phyloP scores from a whole-genome alignment of 1,139 yeast species.

The Yamadazyma diddensiae region DNA sequence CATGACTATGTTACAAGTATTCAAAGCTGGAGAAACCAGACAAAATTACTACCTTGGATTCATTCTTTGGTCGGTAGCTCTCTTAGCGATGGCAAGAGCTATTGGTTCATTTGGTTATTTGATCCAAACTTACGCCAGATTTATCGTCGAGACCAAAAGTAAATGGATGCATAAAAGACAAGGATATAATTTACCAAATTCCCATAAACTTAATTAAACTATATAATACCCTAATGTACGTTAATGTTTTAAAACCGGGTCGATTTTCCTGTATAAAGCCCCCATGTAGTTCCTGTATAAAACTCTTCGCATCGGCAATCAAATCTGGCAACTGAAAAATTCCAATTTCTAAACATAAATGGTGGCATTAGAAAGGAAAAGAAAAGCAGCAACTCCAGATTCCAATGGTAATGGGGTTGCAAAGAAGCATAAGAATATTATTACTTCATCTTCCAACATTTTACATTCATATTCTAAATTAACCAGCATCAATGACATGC shows the following conservation, averaged over 20 bases:
- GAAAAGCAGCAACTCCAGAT: conserved; percentile 20
- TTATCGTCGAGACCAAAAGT: conserved; percentile 39
- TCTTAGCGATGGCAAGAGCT: conserved; percentile 75
- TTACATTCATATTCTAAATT: conserved; percentile 49
- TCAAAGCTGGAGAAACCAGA: conserved; percentile 55
- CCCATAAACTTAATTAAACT: conserved; percentile 30
- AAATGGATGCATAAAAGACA: conserved; percentile 42
- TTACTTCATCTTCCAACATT: conserved; percentile 38
- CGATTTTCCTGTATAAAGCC: too few species aligned
- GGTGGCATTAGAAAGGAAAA: conserved; percentile 47
- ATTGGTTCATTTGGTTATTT: conserved; percentile 72
- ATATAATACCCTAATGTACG: conserved; percentile 3
- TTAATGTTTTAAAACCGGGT: not conserved
- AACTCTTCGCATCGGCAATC: not conserved
- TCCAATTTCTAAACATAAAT: conserved; percentile 23
- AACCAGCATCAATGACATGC: conserved; percentile 44
- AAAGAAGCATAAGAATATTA: conserved; percentile 30
- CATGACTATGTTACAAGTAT: conserved; percentile 84
- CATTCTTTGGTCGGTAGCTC: conserved; percentile 89
- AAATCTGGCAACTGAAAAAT: conserved; percentile 1
- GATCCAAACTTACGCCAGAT: conserved; percentile 36
- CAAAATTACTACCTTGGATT: conserved; percentile 73
- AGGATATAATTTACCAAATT: conserved; percentile 37
- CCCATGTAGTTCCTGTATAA: too few species aligned
- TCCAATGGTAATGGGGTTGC: conserved; percentile 14